Evolutionary conservation across 495 filamentous ascomycete genomes (phyloP), one percentile per base, ranked within the genome.

Genomic region (Hypoxylon cercidicola): DNA sequence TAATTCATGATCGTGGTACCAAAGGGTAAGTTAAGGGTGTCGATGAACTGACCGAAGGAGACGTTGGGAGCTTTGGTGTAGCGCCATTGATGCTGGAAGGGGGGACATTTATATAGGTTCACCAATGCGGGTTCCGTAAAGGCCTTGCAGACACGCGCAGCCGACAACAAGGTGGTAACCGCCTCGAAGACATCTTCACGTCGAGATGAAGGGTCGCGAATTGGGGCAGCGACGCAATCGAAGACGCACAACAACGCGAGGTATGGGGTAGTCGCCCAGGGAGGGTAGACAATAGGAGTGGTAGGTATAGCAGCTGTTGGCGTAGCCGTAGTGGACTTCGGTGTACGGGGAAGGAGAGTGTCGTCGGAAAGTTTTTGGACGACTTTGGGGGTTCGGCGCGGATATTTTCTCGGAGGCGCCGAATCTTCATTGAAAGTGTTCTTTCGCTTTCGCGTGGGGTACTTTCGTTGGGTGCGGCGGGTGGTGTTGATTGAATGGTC

Each of bases 51-150:
- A 77, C 81, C 13, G 72, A 80, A 12, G 77, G 75, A 12, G 60
- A 59, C 1, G 75, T 76, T 28, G 70, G 70, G 16, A 78, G 79
- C 37, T 25, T 75, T 74, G 13, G 72, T 77, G 21, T 90, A 73
- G 13, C 84, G 73, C 55, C 67, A 70, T 15, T 34, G 44, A 41
- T 61, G 60, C 9, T 35, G 81, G 77, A 66, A 73, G 0, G 90
- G 88, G 0, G 92, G 92, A 2, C 81, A 84, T 32, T 85, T 76
- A 72, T 93, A 95, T 4, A 95, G 79, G 11, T 83, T 88, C 12
- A 89, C 86, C 15, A 97, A 75, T 6, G 92, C 90, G 4, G 93
- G 89, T 64, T 93, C 89, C 5, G 83, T 74, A 56, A 93, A 93
- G 3, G 79, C 74, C 39, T 81, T 84, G 59, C 91, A 93, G 12